A percentile compares a stretch with the other conserved stretches of the same genome.
These are phyloP conservation scores for Stephania japonica DNA, from an alignment of 164 flowering plant genomes.

Conservation along the genomic window DNA sequence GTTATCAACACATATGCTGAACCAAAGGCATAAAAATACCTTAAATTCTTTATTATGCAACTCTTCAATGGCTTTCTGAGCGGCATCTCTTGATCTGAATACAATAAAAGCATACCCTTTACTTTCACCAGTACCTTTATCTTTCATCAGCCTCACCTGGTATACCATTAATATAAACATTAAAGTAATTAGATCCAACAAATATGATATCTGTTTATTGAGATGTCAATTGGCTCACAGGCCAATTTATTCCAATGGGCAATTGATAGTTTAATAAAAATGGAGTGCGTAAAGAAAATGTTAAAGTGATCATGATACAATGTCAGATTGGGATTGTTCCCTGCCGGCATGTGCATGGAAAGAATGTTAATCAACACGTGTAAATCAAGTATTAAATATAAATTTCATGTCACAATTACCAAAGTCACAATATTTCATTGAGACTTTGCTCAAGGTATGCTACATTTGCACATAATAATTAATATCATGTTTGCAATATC, in stretches of 20 bases:
- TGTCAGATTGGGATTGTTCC: not conserved
- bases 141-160: slow-evolving; percentile 75
- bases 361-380: not conserved
- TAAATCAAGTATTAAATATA: too few relatives aligned
- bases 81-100: slow-evolving; percentile 64
- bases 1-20: not conserved
- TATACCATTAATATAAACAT: slow-evolving; percentile 8
- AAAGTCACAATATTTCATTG: not conserved
- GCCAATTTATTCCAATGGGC: too few relatives aligned
- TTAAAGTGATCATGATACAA: not conserved
- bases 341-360: not conserved
- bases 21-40: slow-evolving; percentile 33
- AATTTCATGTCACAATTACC: not conserved
- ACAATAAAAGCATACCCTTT: slow-evolving; percentile 90
- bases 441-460: not conserved
- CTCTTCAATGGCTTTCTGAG: slow-evolving; percentile 80
- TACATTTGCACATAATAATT: too few relatives aligned
- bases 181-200: not conserved
- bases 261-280: too few relatives aligned
- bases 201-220: not conserved
- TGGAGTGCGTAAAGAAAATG: not conserved
- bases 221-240: not conserved
- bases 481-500: not conserved
- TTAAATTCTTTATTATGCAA: slow-evolving; percentile 70
- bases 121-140: slow-evolving; percentile 74